A percentile compares a stretch with the other conserved stretches of the same genome.
These are phyloP conservation scores for Rutidosis leptorrhynchoides DNA, from an alignment of 129 eudicot genomes.

Conservation along the genomic window DNA sequence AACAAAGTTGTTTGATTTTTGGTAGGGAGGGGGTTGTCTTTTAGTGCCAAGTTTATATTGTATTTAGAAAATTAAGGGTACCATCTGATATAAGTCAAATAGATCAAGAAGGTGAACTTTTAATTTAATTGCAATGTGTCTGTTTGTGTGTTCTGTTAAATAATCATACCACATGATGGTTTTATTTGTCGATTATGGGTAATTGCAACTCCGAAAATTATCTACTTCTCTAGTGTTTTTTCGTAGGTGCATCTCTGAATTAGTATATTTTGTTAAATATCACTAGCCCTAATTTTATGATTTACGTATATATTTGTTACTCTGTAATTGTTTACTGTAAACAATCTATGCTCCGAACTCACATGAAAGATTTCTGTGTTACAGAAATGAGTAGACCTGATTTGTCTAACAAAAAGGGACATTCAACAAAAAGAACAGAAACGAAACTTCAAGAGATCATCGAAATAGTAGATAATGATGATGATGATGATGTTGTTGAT, in stretches of 20 bases:
- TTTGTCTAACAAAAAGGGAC: not conserved
- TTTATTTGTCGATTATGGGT: not conserved
- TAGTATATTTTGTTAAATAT: no score
- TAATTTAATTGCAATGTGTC: not conserved
- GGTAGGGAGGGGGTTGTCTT: no score
- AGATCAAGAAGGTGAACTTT: not conserved
- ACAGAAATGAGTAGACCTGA: conserved; percentile 17
- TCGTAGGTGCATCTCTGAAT: not conserved
- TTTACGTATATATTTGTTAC: not conserved
- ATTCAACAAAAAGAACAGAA: conserved; percentile 2
- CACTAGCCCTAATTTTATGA: not conserved
- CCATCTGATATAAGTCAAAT: not conserved
- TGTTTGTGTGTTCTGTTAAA: not conserved
- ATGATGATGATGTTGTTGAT: conserved; percentile 19
- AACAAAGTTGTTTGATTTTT: no score
- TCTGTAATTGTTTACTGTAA: no score
- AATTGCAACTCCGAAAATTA: not conserved
- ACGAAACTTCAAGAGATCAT: conserved; percentile 17
- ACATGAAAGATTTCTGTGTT: conserved; percentile 13
- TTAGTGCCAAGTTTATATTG: not conserved
- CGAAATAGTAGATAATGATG: conserved; percentile 26
- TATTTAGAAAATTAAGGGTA: not conserved
- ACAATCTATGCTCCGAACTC: conserved; percentile 8
- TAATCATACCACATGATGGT: no score
- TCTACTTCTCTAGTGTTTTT: not conserved